Evolutionary conservation across 179 eudicot species (phyloP).

Genomic region (Actinidia chinensis): DNA sequence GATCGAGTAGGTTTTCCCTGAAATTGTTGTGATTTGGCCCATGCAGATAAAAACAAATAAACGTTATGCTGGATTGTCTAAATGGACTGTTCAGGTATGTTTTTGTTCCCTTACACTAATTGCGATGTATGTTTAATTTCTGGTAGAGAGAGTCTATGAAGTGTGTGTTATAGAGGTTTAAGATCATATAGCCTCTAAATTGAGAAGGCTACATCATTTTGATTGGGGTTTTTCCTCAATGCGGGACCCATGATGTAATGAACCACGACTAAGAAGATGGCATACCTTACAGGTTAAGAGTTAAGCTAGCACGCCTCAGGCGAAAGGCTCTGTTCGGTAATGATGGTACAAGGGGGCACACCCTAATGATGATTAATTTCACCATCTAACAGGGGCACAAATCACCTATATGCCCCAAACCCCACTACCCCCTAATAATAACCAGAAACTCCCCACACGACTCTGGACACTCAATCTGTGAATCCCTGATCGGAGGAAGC

Average conservation of each 20-base stretch:
- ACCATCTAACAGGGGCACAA: no score
- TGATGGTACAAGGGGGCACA: no score
- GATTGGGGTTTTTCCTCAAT: background rate
- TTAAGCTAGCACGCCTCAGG: no score
- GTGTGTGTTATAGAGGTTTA: background rate
- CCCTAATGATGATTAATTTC: no score
- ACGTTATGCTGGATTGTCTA: constrained; percentile 88
- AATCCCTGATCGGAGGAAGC: no score
- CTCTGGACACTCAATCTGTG: constrained; percentile 5
- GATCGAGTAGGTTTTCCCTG: background rate
- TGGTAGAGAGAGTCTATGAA: background rate
- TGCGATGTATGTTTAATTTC: background rate
- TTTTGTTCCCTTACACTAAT: background rate
- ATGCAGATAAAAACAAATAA: constrained; percentile 82
- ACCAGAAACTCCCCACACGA: background rate
- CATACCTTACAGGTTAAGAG: no score
- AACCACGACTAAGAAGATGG: background rate
- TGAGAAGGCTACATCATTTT: background rate
- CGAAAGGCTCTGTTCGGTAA: no score
- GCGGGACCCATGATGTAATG: background rate
- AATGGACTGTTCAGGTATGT: constrained; percentile 88
- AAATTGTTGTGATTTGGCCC: constrained; percentile 18
- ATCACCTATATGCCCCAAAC: background rate
- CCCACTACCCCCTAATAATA: background rate
- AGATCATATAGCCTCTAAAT: background rate